Base-by-base conservation (phyloP, 495 filamentous ascomycete species). In the Podospora fimiseda region DNA sequence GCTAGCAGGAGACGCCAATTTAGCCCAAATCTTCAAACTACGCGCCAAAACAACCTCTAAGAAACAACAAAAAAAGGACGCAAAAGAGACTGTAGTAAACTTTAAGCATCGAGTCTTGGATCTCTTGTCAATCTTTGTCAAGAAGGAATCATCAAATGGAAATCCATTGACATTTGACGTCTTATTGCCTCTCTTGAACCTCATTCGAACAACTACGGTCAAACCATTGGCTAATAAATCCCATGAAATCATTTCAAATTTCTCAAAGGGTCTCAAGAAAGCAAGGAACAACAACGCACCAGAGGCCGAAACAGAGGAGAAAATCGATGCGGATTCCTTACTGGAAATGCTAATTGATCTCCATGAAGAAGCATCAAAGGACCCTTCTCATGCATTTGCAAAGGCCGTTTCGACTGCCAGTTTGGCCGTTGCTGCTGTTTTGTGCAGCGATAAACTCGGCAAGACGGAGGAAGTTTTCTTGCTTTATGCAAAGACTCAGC, bases 51-150 rank as follows among this genome's bases (percentile, higher is more conserved):
- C 63, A 5, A 58, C 61, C n/a, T 66, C 56, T 53, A 85, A 87
- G 66, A 88, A 89, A 67, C 81, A 88, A 62, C 86, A 93, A 63
- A 84, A 85, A 52, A 89, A 87, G 64, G 86, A 88, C 52, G 89
- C 93, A 42, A 89, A 88, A 60, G 87, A 92, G 50, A 88, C 78
- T n/a, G 87, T 97, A 60, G 71, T 93, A 58, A 89, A 92, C 69
- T 96, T 97, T 80, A 98, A 98, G 75, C 87, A 86, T 71, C 85
- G 90, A 33, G 84, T 96, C 8, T 73, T 98, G 13, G 93, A 97
- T 60, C 74, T 97, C 0, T 76, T 97, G 19, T 80, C 87, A 55
- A 87, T 94, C 55, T 97, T 86, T 67, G 76, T 91, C 55, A 94
- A 89, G 67, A 84, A 88, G 56, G 80, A 89, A 66, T 81, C 87